These are phyloP conservation scores for Coleophoma eucalyptorum DNA, from an alignment of 2,329 filamentous ascomycete genomes.

Conservation along the genomic window DNA sequence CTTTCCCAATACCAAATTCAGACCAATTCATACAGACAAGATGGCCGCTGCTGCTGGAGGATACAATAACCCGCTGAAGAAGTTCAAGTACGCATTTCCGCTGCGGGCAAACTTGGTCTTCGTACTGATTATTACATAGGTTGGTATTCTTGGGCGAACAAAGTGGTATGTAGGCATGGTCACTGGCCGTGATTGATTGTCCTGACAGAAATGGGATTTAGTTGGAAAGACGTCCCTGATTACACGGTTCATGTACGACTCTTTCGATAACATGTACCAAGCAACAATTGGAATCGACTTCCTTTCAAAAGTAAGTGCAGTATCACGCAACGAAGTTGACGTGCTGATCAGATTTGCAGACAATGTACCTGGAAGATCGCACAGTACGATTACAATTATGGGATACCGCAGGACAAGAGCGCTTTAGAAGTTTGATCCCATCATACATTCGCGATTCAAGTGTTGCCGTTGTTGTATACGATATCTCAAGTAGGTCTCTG, in stretches of 20 bases:
- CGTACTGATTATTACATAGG: slow-evolving; percentile 42
- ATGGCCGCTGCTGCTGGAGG: slow-evolving; percentile 86
- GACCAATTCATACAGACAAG: slow-evolving; percentile 29
- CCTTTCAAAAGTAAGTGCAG: slow-evolving; percentile 76
- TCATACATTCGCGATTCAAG: slow-evolving; percentile 98
- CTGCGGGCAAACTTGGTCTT: not conserved
- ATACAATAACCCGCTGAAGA: slow-evolving; percentile 99
- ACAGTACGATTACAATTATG: slow-evolving; percentile 96
- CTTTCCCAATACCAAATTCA: too few relatives aligned
- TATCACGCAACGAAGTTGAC: not conserved
- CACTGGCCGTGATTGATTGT: not conserved
- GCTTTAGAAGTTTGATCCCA: slow-evolving; percentile 94
- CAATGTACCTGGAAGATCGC: slow-evolving; percentile 98
- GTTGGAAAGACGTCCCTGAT: slow-evolving; percentile 99
- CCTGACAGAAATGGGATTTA: slow-evolving; percentile 35
- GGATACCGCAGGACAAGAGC: slow-evolving; percentile 97
- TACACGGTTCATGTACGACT: slow-evolving; percentile 99
- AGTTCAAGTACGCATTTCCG: slow-evolving; percentile 82
- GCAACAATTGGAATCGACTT: slow-evolving; percentile 99
- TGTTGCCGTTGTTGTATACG: slow-evolving; percentile 97
- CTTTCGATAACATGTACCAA: slow-evolving; percentile 99
- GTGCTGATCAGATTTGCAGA: slow-evolving; percentile 47
- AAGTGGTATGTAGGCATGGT: slow-evolving; percentile 67
- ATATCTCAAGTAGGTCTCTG: slow-evolving; percentile 73
- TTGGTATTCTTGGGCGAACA: slow-evolving; percentile 97